Evolutionary conservation across 306 rosid species (phyloP), one percentile per base, ranked within the genome.

Genomic region (Casuarina glauca): DNA sequence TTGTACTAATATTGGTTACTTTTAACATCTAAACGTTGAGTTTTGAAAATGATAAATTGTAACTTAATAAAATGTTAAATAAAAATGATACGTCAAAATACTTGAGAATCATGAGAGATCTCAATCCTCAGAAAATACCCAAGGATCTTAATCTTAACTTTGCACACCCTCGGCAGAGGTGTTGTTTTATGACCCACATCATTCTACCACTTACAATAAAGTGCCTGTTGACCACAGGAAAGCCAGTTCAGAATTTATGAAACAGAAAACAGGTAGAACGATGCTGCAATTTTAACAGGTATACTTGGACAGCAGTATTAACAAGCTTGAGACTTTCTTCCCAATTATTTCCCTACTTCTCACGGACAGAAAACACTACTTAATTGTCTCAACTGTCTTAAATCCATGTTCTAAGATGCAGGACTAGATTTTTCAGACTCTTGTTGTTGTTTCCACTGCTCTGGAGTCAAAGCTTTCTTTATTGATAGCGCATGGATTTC

Each of bases 401-500:
- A 35, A 69, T 43, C 45, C 78, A 84, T 19, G 74, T 41, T 81
- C 81, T 84, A 92, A 36, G 88, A 82, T 62, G 91, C 76, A 77
- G 94, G 26, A 72, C 75, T 81, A 73, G 97, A 73, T 80, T 82
- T 78, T 81, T 75, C 85, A 77, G 94, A 75, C 81, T 87, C 86
- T 69, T 87, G 91, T 81, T 80, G 96, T 60, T 92, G 93, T 54
- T 91, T 92, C 97, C 98, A 95, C 83, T 95, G 97, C 71, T 91
- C 93, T 57, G 97, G 97, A 67, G 97, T 91, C 46, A 87, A 80
- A 79, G 96, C 91, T 85, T 95, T 95, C 92, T 84, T 95, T 3
- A 92, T 83, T 39, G 98, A 95, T 69, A 95, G 96, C 41, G 98
- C 97, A 78, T 91, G 98, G 78, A 95, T 92, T 83, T 91, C 60